phyloP scores from a whole-genome alignment of 75 land plant species.

The Picea glauca region DNA sequence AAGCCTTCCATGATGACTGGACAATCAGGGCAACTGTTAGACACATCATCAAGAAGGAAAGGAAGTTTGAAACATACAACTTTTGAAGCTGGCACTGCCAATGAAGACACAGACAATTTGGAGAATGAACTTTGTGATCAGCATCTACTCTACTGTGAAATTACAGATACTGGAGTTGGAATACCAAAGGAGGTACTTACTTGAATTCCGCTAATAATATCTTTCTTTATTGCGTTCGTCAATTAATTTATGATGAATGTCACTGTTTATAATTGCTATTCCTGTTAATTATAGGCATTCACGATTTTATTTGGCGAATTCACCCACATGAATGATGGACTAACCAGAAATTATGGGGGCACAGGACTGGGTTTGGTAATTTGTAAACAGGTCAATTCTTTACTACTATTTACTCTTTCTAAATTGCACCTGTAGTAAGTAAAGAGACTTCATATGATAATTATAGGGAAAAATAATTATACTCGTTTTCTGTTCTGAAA shows the following conservation, averaged over 20 bases:
- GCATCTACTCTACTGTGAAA: slow-evolving; percentile 21
- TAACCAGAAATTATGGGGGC: slow-evolving; percentile 26
- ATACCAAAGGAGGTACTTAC: slow-evolving; percentile 20
- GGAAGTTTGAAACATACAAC: not conserved
- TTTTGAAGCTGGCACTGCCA: not conserved
- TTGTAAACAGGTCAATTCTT: slow-evolving; percentile 20
- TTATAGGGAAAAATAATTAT: not conserved
- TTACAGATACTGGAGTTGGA: slow-evolving; percentile 26
- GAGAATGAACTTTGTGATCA: not conserved
- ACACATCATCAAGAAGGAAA: not conserved
- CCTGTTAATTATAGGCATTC: slow-evolving; percentile 16
- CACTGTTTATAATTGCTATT: not conserved
- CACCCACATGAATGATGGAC: slow-evolving; percentile 7
- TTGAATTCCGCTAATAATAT: not conserved
- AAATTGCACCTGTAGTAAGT: not conserved
- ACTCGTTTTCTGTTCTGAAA: not conserved
- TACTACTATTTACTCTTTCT: not conserved
- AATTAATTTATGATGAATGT: not conserved
- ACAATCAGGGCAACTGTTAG: not conserved
- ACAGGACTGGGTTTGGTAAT: slow-evolving; percentile 33
- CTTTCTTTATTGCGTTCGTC: not conserved
- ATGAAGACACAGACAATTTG: not conserved
- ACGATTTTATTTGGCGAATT: slow-evolving; percentile 21
- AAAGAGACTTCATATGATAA: not conserved
- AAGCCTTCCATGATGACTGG: not conserved